Percentiles rank a stretch among this genome's conserved stretches.
Conservation (phyloP, 73 alveolate species). For the Paraurostyla sp. region DNA sequence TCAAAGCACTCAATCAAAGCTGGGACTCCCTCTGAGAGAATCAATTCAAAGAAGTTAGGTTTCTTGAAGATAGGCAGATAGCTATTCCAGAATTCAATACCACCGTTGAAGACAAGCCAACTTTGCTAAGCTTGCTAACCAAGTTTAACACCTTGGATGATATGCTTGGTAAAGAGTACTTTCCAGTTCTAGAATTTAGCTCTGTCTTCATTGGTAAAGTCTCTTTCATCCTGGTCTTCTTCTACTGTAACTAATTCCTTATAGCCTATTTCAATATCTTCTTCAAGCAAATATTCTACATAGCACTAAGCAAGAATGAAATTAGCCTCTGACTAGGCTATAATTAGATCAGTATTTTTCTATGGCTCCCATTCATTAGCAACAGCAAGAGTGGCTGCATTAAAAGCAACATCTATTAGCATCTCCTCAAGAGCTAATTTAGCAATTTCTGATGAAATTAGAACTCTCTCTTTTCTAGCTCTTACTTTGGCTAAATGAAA, state of each 20-base stretch:
- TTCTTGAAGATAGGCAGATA: slow-evolving; percentile 91
- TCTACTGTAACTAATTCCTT: slow-evolving; percentile 80
- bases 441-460: slow-evolving; percentile 88
- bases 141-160: slow-evolving; percentile 91
- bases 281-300: slow-evolving; percentile 89
- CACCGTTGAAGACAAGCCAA: slow-evolving; percentile 97
- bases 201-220: slow-evolving; percentile 87
- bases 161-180: slow-evolving; percentile 84
- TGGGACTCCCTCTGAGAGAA: slow-evolving; percentile 89
- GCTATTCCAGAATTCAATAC: slow-evolving; percentile 96
- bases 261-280: slow-evolving; percentile 93
- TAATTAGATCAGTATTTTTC: slow-evolving; percentile 94
- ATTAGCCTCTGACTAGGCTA: slow-evolving; percentile 93
- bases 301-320: slow-evolving; percentile 91
- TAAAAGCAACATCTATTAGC: slow-evolving; percentile 89
- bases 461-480: slow-evolving; percentile 83
- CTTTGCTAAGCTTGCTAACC: slow-evolving; percentile 94
- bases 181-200: slow-evolving; percentile 89
- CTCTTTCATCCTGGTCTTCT: slow-evolving; percentile 87
- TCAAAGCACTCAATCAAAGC: slow-evolving; percentile 95
- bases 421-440: slow-evolving; percentile 88
- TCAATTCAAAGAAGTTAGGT: slow-evolving; percentile 86
- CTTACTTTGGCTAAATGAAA: slow-evolving; percentile 85
- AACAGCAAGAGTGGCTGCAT: slow-evolving; percentile 86
- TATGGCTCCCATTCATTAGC: slow-evolving; percentile 88